Base-by-base conservation (phyloP, 192 early-diverging fungal species). In the Chytriomyces sp. region DNA sequence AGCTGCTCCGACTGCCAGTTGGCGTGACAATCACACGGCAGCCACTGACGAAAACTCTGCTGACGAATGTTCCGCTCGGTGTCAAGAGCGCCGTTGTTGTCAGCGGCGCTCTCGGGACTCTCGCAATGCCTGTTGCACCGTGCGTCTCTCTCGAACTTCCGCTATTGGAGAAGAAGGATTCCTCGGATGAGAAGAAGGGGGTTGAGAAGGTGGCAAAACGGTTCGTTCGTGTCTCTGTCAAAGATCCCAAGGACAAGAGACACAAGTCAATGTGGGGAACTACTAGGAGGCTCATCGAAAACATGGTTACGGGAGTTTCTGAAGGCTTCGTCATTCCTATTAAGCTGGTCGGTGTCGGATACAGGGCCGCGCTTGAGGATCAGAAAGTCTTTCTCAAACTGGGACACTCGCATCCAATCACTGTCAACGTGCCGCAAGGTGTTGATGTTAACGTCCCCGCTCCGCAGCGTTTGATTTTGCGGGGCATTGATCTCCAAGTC, bases 251-350 rank as follows among this genome's bases (percentile, higher is more conserved):
- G n/a, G 79, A 89, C 69, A 91, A 92, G 77, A 86, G 90, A 60
- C 96, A 99, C 82, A 78, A 89, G 69, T 83, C 90, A 67, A 97
- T 99, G 94, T 99, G 97, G 97, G 97, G 97, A 60, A 99, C 97
- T 4, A 95, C 96, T 5, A 88, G 95, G 43, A 91, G 93, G 16
- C 82, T 95, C 53, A 89, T 97, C 45, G 88, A 91, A 60, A 94
- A 94, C 80, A 91, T 92, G 71, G 91, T 99, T 45, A 84, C 83
- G 26, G 97, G 97, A 11, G 97, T 99, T 3, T 89, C 90, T 6
- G 96, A 98, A 71, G 97, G 95, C 5, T 95, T 91, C 82, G 90
- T 83, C 6, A 88, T 96, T 0, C 91, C 94, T 5, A 76, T 99
- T 28, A 88, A 92, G 71, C 82, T 99, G 49, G 92, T 94, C 7